These are phyloP conservation scores for Penicillium sp. DNA, from an alignment of 2,329 filamentous ascomycete genomes.

Conservation along the genomic window DNA sequence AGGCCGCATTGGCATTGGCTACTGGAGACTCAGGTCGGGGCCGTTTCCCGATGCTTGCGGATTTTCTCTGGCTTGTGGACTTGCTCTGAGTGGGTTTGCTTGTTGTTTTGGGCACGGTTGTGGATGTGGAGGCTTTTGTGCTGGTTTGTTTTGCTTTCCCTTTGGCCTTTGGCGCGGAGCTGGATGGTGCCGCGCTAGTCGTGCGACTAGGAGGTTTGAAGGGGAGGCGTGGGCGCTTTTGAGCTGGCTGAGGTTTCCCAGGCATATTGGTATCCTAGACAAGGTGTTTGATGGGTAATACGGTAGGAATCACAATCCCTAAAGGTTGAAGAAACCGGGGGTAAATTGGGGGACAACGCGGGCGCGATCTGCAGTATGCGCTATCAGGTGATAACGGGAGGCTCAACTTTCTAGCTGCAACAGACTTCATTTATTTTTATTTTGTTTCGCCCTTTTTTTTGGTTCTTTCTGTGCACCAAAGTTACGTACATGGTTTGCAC, in stretches of 20 bases:
- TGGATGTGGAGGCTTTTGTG: conserved; percentile 9
- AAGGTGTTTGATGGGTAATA: background rate
- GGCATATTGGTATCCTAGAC: conserved; percentile 22
- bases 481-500: background rate
- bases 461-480: background rate
- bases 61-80: conserved; percentile 10
- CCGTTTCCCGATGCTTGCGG: conserved; percentile 13
- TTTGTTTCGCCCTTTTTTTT: background rate
- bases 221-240: conserved; percentile 42
- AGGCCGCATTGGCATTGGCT: conserved; percentile 8
- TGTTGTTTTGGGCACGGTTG: conserved; percentile 2
- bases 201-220: conserved; percentile 46
- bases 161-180: conserved; percentile 20
- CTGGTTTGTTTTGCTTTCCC: conserved; percentile 18
- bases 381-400: conserved; percentile 21
- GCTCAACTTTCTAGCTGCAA: background rate
- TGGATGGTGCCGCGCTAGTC: conserved; percentile 24
- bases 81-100: background rate
- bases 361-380: conserved; percentile 20
- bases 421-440: background rate
- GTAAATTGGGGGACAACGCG: conserved; percentile 8
- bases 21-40: conserved; percentile 13
- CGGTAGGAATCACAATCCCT: background rate
- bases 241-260: conserved; percentile 28
- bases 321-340: background rate